A percentile compares a stretch with the other conserved stretches of the same genome.
Conservation (phyloP, 78 protist genomes). For the Dictyostelium intermedium region DNA sequence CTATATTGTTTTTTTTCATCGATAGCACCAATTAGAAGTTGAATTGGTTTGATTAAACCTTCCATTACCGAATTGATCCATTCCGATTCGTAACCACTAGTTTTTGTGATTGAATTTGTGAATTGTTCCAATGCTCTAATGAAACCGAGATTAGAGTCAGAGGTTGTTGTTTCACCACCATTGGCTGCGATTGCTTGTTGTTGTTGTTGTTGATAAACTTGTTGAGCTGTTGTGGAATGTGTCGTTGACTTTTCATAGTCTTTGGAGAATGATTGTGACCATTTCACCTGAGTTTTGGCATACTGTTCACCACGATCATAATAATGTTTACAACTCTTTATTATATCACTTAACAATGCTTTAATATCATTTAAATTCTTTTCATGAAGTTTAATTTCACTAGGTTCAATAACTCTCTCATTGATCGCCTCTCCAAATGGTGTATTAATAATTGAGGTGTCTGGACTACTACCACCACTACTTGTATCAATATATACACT, state of each 20-base stretch:
- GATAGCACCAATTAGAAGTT: not conserved
- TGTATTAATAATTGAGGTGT: not conserved
- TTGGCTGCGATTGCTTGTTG: not conserved
- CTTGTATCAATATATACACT: not conserved
- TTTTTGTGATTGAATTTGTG: slow-evolving; percentile 38
- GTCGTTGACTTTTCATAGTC: slow-evolving; percentile 37
- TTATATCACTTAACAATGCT: slow-evolving; percentile 19
- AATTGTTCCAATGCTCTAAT: slow-evolving; percentile 70
- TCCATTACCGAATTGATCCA: slow-evolving; percentile 5
- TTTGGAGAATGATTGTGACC: slow-evolving; percentile 68
- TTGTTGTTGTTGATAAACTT: slow-evolving; percentile 16
- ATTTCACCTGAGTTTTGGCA: slow-evolving; percentile 21
- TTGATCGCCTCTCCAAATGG: slow-evolving; percentile 35
- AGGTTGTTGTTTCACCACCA: not conserved
- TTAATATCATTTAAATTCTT: slow-evolving; percentile 42
- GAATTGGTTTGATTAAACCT: slow-evolving; percentile 60
- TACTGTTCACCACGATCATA: slow-evolving; percentile 11
- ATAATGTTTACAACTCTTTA: not conserved
- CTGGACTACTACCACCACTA: slow-evolving; percentile 38
- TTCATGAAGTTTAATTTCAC: slow-evolving; percentile 29
- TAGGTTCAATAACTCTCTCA: slow-evolving; percentile 29
- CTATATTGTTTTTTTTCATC: slow-evolving; percentile 61
- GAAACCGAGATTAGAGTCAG: slow-evolving; percentile 40
- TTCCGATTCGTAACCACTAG: slow-evolving; percentile 26
- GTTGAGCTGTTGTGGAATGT: not conserved